Conservation (phyloP, 202 grass and related monocot species). For the Zizania palustris region DNA sequence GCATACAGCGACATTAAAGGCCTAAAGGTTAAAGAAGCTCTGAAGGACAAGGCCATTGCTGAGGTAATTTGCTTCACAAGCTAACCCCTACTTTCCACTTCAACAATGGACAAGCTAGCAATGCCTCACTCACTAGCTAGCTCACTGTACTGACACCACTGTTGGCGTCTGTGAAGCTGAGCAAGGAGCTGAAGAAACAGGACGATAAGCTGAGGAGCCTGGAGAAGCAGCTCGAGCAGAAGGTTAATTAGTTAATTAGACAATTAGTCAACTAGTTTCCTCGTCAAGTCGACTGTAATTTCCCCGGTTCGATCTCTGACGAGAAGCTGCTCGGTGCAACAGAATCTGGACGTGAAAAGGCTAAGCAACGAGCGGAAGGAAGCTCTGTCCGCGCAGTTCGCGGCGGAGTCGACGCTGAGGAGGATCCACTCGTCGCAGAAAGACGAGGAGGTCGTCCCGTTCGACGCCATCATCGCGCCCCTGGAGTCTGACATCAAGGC, state of each 20-base stretch:
- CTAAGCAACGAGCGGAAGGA: conserved; percentile 76
- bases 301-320: no score
- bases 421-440: conserved; percentile 72
- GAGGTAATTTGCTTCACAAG: conserved; percentile 60
- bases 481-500: conserved; percentile 88
- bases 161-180: conserved; percentile 56
- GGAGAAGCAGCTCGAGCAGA: conserved; percentile 82
- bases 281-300: no score
- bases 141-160: conserved; percentile 18
- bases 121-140: not conserved
- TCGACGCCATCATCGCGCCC: conserved; percentile 75
- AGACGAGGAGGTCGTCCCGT: conserved; percentile 74
- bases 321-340: conserved; percentile 19
- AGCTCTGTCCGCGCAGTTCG: conserved; percentile 75
- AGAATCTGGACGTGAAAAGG: conserved; percentile 88
- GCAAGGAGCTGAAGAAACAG: conserved; percentile 75
- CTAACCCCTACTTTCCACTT: conserved; percentile 11
- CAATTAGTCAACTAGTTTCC: not conserved
- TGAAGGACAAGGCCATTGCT: conserved; percentile 81
- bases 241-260: conserved; percentile 50
- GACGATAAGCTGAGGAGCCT: conserved; percentile 66
- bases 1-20: conserved; percentile 77
- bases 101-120: not conserved
- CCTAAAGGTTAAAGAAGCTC: conserved; percentile 63
- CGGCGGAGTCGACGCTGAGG: conserved; percentile 80